Evolutionary conservation across 805 yeast species (phyloP).

Genomic region (Wickerhamiella vanderwaltii): DNA sequence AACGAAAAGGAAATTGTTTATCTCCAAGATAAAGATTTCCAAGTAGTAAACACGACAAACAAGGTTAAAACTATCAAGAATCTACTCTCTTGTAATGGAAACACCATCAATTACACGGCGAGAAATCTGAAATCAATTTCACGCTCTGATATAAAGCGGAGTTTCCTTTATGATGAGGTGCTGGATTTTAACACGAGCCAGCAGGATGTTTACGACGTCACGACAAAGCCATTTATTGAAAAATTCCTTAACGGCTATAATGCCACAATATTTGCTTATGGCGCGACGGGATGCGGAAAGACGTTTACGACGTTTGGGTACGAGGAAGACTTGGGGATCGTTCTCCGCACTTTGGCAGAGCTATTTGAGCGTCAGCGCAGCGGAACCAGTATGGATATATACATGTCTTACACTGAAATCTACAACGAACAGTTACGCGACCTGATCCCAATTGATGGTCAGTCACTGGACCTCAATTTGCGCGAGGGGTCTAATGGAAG

Average conservation of each 20-base stretch:
- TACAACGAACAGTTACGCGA: slow-evolving; percentile 85
- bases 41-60: not conserved
- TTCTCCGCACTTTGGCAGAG: slow-evolving; percentile 66
- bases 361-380: slow-evolving; percentile 56
- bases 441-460: slow-evolving; percentile 43
- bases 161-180: slow-evolving; percentile 64
- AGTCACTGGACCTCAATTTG: slow-evolving; percentile 30
- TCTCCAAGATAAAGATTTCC: not conserved
- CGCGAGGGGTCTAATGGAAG: slow-evolving; percentile 58
- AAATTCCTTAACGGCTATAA: slow-evolving; percentile 73
- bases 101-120: not conserved
- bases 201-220: slow-evolving; percentile 49
- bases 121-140: slow-evolving; percentile 22
- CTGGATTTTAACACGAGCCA: slow-evolving; percentile 59
- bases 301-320: slow-evolving; percentile 82
- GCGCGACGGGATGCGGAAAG: slow-evolving; percentile 94
- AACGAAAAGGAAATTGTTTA: slow-evolving; percentile 41
- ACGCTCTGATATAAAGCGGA: not conserved
- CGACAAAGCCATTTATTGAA: slow-evolving; percentile 62
- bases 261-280: slow-evolving; percentile 89
- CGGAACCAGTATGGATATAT: slow-evolving; percentile 44
- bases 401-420: slow-evolving; percentile 62
- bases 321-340: slow-evolving; percentile 61
- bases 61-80: slow-evolving; percentile 51
- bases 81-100: slow-evolving; percentile 63